These are phyloP conservation scores for Sporothrix schenckii DNA, from an alignment of 2,329 filamentous ascomycete genomes.

Conservation along the genomic window DNA sequence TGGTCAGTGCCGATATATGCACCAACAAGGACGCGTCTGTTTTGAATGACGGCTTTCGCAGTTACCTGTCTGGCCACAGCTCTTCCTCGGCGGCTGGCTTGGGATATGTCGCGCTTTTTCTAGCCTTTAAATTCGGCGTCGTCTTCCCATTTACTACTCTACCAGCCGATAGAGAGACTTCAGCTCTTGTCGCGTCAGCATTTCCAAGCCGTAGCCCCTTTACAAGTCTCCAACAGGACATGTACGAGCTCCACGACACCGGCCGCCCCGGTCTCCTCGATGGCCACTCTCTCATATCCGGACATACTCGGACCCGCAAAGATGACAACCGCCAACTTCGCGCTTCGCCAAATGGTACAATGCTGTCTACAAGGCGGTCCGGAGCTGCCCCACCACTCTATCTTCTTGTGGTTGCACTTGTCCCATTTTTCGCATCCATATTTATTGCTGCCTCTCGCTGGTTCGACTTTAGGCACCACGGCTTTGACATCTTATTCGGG, in stretches of 20 bases:
- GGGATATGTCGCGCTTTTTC: constrained; percentile 82
- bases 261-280: constrained; percentile 40
- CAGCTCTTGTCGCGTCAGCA: constrained; percentile 66
- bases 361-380: constrained; percentile 64
- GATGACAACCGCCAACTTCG: not conserved
- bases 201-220: constrained; percentile 69
- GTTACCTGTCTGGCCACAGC: constrained; percentile 77
- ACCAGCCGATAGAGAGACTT: constrained; percentile 50
- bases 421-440: constrained; percentile 73
- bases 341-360: constrained; percentile 38
- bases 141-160: constrained; percentile 69
- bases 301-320: not conserved
- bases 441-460: constrained; percentile 86
- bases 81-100: constrained; percentile 78
- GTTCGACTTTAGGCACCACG: constrained; percentile 86
- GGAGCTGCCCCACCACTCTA: constrained; percentile 83
- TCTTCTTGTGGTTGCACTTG: constrained; percentile 68
- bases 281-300: constrained; percentile 34
- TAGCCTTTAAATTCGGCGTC: constrained; percentile 80
- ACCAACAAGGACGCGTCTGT: constrained; percentile 60
- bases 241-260: constrained; percentile 40
- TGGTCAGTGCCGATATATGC: constrained; percentile 81
- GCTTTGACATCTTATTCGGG: constrained; percentile 91
- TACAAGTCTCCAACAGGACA: constrained; percentile 36
- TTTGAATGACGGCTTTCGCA: constrained; percentile 81